phyloP scores from a whole-genome alignment of 129 eudicot species.

The Chrysanthemum makinoi region DNA sequence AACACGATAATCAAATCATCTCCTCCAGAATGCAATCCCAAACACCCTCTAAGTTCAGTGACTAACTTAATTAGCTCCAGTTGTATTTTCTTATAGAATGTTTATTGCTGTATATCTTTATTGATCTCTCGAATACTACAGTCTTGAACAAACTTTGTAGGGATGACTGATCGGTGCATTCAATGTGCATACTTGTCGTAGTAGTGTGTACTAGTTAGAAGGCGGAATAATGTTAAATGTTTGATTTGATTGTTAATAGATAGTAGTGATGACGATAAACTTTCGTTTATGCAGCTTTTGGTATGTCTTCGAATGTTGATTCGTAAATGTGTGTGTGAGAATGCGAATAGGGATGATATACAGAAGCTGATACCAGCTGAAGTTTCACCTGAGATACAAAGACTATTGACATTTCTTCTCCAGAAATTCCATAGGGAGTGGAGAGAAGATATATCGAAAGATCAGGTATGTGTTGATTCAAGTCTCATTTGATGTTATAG shows the following conservation, averaged over 20 bases:
- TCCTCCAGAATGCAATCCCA: too few species aligned
- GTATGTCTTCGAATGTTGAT: conserved; percentile 78
- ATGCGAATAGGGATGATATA: conserved; percentile 54
- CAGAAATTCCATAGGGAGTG: conserved; percentile 74
- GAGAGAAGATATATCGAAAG: conserved; percentile 63
- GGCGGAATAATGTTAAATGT: neutral
- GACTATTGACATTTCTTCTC: conserved; percentile 65
- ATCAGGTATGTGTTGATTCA: conserved; percentile 42
- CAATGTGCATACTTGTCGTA: too few species aligned
- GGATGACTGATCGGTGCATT: too few species aligned
- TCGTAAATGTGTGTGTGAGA: conserved; percentile 68
- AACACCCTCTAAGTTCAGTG: too few species aligned
- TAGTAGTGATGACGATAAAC: neutral
- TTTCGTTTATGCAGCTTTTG: conserved; percentile 55
- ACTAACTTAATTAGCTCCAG: too few species aligned
- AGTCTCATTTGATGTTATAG: neutral
- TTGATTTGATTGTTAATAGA: conserved; percentile 8
- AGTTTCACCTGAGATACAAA: conserved; percentile 48
- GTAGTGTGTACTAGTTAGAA: conserved; percentile 3
- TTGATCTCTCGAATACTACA: too few species aligned
- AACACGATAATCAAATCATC: too few species aligned
- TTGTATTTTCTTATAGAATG: too few species aligned
- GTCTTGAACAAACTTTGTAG: too few species aligned
- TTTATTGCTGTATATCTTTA: too few species aligned
- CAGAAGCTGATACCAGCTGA: conserved; percentile 66